Conservation (phyloP, 2,329 filamentous ascomycete genomes). For the Aphanoascus verrucosus region DNA sequence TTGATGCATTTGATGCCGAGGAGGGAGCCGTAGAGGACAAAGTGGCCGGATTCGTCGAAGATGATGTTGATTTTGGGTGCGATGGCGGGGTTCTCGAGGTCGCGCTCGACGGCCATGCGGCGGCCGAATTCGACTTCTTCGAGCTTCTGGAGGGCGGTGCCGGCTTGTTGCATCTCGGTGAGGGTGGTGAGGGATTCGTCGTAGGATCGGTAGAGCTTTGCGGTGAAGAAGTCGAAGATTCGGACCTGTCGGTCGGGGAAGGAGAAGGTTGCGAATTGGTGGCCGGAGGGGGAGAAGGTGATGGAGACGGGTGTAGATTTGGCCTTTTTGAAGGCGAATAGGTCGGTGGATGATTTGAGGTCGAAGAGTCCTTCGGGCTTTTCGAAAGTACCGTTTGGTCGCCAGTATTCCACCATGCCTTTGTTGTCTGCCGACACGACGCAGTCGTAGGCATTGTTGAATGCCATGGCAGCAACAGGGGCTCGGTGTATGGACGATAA, state of each 20-base stretch:
- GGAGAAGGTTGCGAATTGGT: constrained; percentile 79
- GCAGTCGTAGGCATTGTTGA: constrained; percentile 80
- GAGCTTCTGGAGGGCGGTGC: constrained; percentile 66
- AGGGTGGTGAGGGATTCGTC: constrained; percentile 86
- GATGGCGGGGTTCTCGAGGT: constrained; percentile 61
- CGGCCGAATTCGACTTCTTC: constrained; percentile 89
- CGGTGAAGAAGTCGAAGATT: constrained; percentile 82
- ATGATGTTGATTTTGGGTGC: constrained; percentile 69
- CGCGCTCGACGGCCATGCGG: constrained; percentile 72
- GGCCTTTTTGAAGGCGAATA: constrained; percentile 95
- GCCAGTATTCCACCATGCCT: constrained; percentile 97
- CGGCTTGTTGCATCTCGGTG: constrained; percentile 93
- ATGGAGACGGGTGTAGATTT: constrained; percentile 76
- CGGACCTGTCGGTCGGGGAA: constrained; percentile 89
- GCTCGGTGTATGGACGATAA: constrained; percentile 70
- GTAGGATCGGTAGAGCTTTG: constrained; percentile 81
- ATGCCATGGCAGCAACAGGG: constrained; percentile 73
- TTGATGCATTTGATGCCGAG: constrained; percentile 91
- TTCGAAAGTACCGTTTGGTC: constrained; percentile 63
- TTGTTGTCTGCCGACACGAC: constrained; percentile 79
- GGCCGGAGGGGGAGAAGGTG: constrained; percentile 73
- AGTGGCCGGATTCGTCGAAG: constrained; percentile 93
- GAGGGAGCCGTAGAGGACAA: constrained; percentile 87
- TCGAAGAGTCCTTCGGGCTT: constrained; percentile 88
- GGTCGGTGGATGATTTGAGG: constrained; percentile 83